phyloP scores from a whole-genome alignment of 2,329 filamentous ascomycete species.

The Talaromyces sp. region DNA sequence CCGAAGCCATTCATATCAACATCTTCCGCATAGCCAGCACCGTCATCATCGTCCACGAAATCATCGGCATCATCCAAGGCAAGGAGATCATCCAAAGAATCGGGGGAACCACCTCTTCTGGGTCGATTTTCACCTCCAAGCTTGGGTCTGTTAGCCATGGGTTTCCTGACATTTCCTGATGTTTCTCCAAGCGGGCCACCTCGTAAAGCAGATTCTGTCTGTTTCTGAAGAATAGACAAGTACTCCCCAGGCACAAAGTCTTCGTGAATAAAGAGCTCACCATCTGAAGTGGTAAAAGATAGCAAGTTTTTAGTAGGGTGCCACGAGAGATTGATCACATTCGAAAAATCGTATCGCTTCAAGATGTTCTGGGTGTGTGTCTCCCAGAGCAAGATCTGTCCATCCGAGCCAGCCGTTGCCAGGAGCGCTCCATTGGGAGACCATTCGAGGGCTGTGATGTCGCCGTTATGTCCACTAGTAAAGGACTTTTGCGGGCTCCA shows the following conservation, averaged over 20 bases:
- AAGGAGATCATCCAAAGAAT: conserved; percentile 79
- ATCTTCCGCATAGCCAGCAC: conserved; percentile 71
- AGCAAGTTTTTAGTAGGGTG: conserved; percentile 83
- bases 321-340: conserved; percentile 83
- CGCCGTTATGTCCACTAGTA: conserved; percentile 69
- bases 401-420: conserved; percentile 53
- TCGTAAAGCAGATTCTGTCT: conserved; percentile 73
- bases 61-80: conserved; percentile 62
- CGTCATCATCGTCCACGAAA: conserved; percentile 93
- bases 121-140: conserved; percentile 45
- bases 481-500: conserved; percentile 85
- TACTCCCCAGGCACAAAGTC: conserved; percentile 50
- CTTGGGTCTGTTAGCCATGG: conserved; percentile 51
- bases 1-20: conserved; percentile 55
- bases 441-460: conserved; percentile 86
- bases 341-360: conserved; percentile 70
- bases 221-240: conserved; percentile 43
- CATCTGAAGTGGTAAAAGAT: conserved; percentile 87
- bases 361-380: conserved; percentile 79
- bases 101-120: conserved; percentile 59
- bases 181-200: conserved; percentile 71
- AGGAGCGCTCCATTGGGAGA: conserved; percentile 90
- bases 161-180: conserved; percentile 58
- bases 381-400: conserved; percentile 67
- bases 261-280: conserved; percentile 84